Conservation (phyloP, 148 eudicot species). For the Salicornia ramosissima region DNA sequence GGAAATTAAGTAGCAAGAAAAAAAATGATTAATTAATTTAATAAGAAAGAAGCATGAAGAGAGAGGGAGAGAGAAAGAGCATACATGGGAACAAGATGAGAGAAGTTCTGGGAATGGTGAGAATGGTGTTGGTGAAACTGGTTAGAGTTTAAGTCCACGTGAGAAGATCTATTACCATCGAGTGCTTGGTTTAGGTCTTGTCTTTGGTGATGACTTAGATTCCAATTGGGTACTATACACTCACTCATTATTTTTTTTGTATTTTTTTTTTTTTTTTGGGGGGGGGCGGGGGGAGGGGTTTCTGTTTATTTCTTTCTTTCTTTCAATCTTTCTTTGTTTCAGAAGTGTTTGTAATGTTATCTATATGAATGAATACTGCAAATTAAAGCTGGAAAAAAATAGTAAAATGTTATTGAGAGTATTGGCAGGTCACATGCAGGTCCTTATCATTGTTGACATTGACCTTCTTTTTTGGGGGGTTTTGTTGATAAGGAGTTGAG, state of each 20-base stretch:
- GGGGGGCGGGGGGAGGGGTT: too few species aligned
- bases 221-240: slow-evolving; percentile 41
- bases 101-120: slow-evolving; percentile 18
- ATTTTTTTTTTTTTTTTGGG: slow-evolving; percentile 9
- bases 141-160: slow-evolving; percentile 29
- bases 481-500: slow-evolving; percentile 16
- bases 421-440: slow-evolving; percentile 28
- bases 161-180: slow-evolving; percentile 47
- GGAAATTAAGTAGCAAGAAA: too few species aligned
- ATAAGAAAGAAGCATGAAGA: too few species aligned
- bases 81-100: slow-evolving; percentile 45
- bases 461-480: slow-evolving; percentile 2
- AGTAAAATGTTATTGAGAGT: too few species aligned
- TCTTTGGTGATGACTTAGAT: slow-evolving; percentile 40
- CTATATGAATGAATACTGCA: background rate
- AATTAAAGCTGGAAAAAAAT: slow-evolving; percentile 5
- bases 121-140: slow-evolving; percentile 22
- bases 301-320: background rate
- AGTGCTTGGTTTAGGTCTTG: slow-evolving; percentile 34
- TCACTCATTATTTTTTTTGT: slow-evolving; percentile 28
- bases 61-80: too few species aligned
- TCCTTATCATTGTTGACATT: slow-evolving; percentile 15
- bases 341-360: background rate
- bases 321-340: background rate
- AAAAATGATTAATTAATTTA: too few species aligned